phyloP scores from a whole-genome alignment of 129 eudicot species.

The Apium graveolens region DNA sequence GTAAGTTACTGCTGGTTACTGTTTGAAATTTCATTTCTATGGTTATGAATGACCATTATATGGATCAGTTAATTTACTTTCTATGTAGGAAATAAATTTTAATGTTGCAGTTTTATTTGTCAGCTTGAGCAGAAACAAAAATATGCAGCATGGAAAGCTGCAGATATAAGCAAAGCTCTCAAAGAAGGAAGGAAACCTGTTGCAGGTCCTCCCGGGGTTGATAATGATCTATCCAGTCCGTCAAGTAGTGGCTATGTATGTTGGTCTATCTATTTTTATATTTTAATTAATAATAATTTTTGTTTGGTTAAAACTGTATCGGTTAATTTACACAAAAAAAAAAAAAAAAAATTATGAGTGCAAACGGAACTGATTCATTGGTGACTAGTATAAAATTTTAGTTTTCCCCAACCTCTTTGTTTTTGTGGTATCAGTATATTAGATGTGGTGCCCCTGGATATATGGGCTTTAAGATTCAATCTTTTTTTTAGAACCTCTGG shows the following conservation, averaged over 20 bases:
- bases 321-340: neutral
- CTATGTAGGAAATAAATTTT: neutral
- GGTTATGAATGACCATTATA: neutral
- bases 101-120: slow-evolving; percentile 11
- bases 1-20: slow-evolving; percentile 34
- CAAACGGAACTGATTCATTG: neutral
- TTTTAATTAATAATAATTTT: neutral
- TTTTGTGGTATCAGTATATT: neutral
- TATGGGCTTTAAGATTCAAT: neutral
- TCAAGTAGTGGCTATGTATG: slow-evolving; percentile 52
- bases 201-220: slow-evolving; percentile 92
- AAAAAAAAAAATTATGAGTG: too few species aligned
- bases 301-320: neutral
- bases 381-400: neutral
- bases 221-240: slow-evolving; percentile 38
- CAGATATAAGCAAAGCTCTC: slow-evolving; percentile 86
- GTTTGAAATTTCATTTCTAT: neutral
- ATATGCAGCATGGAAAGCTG: slow-evolving; percentile 97
- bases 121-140: slow-evolving; percentile 97
- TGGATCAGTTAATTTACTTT: neutral
- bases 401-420: neutral
- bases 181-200: slow-evolving; percentile 97
- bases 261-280: neutral
- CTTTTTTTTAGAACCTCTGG: neutral
- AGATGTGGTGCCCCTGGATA: neutral